Evolutionary conservation across 2,329 filamentous ascomycete genomes (phyloP).

Genomic region (Alternaria rosae): DNA sequence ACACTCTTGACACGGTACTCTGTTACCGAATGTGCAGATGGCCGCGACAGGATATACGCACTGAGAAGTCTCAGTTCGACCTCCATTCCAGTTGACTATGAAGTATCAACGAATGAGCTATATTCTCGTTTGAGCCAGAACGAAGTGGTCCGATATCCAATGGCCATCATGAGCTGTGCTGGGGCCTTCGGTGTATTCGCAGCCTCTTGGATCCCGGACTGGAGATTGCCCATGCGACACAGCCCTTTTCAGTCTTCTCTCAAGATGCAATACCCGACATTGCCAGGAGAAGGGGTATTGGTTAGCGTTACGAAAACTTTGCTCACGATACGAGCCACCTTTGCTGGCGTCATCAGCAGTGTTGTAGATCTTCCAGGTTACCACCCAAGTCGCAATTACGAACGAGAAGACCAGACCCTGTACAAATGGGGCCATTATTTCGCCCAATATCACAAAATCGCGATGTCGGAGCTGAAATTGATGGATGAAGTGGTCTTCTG

Average conservation of each 20-base stretch:
- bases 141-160: neutral
- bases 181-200: neutral
- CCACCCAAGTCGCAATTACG: no score
- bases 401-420: accelerated
- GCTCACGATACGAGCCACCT: neutral
- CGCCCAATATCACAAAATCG: neutral
- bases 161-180: neutral
- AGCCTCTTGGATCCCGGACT: neutral
- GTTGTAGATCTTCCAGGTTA: neutral
- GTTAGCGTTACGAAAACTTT: accelerated
- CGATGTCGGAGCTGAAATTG: neutral
- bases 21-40: neutral
- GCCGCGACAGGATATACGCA: neutral
- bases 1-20: neutral
- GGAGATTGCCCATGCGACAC: neutral
- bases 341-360: neutral
- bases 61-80: neutral
- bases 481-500: neutral
- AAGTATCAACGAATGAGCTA: neutral
- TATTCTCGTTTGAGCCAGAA: neutral
- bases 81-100: neutral
- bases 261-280: neutral
- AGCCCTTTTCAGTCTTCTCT: neutral
- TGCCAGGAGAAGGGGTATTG: accelerated
- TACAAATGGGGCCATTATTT: neutral